phyloP scores from a whole-genome alignment of 306 rosid species.

The Ochetophila trinervis region DNA sequence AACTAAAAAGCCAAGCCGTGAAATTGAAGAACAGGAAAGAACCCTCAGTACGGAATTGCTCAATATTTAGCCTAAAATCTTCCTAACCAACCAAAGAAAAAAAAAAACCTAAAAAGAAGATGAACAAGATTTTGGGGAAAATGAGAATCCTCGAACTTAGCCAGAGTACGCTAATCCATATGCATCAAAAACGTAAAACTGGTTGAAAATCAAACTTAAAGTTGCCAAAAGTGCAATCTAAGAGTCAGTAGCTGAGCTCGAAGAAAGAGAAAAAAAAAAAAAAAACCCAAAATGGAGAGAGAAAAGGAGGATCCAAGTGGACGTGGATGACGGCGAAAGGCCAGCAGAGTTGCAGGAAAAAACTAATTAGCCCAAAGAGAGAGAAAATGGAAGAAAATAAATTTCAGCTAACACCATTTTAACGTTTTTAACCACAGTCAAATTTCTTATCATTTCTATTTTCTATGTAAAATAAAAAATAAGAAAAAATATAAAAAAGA shows the following conservation, averaged over 20 bases:
- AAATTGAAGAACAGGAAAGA: slow-evolving; percentile 21
- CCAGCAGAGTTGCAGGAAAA: slow-evolving; percentile 39
- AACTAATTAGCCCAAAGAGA: slow-evolving; percentile 26
- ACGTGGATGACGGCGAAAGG: slow-evolving; percentile 56
- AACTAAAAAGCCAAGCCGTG: slow-evolving; percentile 27
- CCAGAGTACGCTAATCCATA: slow-evolving; percentile 44
- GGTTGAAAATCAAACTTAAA: slow-evolving; percentile 22
- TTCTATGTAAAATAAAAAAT: too few species aligned
- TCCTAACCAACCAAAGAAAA: slow-evolving; percentile 14
- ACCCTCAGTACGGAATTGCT: neutral
- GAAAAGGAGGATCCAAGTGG: slow-evolving; percentile 34
- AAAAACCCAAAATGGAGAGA: slow-evolving; percentile 9
- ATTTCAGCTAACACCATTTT: too few species aligned
- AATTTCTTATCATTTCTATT: too few species aligned
- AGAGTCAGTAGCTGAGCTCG: slow-evolving; percentile 28
- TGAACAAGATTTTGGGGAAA: slow-evolving; percentile 33
- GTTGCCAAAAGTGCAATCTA: slow-evolving; percentile 34
- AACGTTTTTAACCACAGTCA: too few species aligned
- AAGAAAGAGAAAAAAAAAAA: slow-evolving; percentile 30
- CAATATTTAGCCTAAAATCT: slow-evolving; percentile 16
- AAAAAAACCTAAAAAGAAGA: slow-evolving; percentile 16
- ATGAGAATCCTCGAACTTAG: slow-evolving; percentile 34
- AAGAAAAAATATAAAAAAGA: too few species aligned
- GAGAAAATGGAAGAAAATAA: too few species aligned
- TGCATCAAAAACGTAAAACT: slow-evolving; percentile 38